Conservation (phyloP, 2,329 filamentous ascomycete genomes). For the Berkeleyomyces basicola region DNA sequence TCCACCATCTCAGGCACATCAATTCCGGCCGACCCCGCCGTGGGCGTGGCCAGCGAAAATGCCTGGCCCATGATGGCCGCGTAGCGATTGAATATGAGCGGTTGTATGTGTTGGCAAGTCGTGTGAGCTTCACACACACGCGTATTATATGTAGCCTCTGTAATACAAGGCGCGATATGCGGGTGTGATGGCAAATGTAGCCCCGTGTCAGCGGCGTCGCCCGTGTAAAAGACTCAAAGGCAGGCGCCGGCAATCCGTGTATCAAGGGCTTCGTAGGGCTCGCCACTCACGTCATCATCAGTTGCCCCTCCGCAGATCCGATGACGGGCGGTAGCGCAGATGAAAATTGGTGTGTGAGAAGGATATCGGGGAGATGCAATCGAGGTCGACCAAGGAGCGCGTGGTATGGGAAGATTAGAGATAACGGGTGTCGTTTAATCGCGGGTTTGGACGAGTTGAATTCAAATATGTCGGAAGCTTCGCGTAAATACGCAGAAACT, state of each 20-base stretch:
- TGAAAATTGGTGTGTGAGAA: not conserved
- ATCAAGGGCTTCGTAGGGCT: not conserved
- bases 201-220: too few relatives aligned
- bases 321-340: not conserved
- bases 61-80: conserved; percentile 67
- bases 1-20: conserved; percentile 86
- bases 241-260: not conserved
- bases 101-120: conserved; percentile 13
- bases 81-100: not conserved
- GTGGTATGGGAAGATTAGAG: too few relatives aligned
- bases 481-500: too few relatives aligned
- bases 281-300: not conserved
- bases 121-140: not conserved
- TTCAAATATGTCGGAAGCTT: too few relatives aligned
- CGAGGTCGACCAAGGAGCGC: too few relatives aligned
- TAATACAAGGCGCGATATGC: too few relatives aligned
- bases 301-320: not conserved
- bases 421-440: too few relatives aligned
- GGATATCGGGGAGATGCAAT: not conserved
- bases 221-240: not conserved
- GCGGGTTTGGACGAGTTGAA: too few relatives aligned
- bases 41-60: conserved; percentile 83
- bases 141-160: too few relatives aligned
- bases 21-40: conserved; percentile 80
- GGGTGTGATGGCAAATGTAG: too few relatives aligned